These are phyloP conservation scores for Leptographium wingfieldii DNA, from an alignment of 2,329 filamentous ascomycete genomes.

Conservation along the genomic window DNA sequence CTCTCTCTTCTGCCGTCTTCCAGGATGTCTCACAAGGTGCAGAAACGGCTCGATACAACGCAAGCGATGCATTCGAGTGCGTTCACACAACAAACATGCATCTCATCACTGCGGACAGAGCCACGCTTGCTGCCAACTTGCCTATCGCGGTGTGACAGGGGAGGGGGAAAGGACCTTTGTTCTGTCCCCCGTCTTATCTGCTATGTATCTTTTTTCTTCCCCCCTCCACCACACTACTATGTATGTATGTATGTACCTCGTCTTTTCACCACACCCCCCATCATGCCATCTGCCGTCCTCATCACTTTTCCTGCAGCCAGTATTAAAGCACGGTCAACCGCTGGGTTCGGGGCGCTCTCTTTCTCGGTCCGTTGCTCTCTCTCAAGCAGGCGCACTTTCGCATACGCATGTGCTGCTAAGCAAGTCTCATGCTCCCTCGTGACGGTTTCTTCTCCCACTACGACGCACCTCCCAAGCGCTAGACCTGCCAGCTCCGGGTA, in stretches of 20 bases:
- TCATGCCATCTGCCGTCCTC: background rate
- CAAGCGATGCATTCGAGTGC: background rate
- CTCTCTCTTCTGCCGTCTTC: background rate
- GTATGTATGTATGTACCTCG: background rate
- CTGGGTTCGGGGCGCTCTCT: slow-evolving; percentile 13
- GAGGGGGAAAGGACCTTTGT: background rate
- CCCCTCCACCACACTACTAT: background rate
- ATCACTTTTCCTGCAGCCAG: slow-evolving; percentile 28
- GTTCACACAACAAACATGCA: background rate
- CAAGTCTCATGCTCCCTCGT: background rate
- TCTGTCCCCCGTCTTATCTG: background rate
- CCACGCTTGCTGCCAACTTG: background rate
- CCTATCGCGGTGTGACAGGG: background rate
- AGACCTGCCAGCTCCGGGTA: background rate
- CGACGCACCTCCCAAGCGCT: background rate
- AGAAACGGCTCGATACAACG: background rate
- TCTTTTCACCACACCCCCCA: background rate
- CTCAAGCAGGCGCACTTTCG: background rate
- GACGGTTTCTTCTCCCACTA: background rate
- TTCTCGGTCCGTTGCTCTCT: background rate
- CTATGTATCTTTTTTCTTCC: background rate
- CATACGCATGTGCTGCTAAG: background rate
- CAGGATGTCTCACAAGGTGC: background rate
- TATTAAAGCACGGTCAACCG: slow-evolving; percentile 38
- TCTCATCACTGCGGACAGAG: background rate